Evolutionary conservation across 345 rosid species (phyloP), one percentile per base, ranked within the genome.

Genomic region (Boechera retrofracta): DNA sequence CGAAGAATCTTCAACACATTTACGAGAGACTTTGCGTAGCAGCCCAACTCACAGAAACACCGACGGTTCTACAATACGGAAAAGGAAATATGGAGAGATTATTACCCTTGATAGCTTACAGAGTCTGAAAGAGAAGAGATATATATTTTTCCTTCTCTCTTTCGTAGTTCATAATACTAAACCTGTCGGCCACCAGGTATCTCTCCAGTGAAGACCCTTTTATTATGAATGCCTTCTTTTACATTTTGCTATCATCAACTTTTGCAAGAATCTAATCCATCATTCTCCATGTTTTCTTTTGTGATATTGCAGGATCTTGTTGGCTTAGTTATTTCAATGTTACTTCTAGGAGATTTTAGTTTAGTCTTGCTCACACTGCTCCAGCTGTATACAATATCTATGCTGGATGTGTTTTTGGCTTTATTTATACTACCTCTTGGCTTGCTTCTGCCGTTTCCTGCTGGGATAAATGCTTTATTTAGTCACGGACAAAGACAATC

Each of bases 161-260:
- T 89, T 89, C 67, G 53, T 92, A 77, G 86, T 92, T 71, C 93
- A 90, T 69, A 94, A 94, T 56, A 89, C 98, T 8, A 94, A 92
- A 87, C 98, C 98, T 75, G 92, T 92, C 74, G 98, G 98, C 80
- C 98, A 90, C 78, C 98, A 92, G 98, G 98, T 92, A 78, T 36
- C 53, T 60, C 41, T 33, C 24, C 24, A 21, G 13, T 21, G 5
- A 64, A 72, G 33, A 60, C 44, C 49, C 41, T 21, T 58, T 5
- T 63, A 26, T 18, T 29, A 36, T 12, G 68, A 29, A 66, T 60
- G 47, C 47, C 55, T 77, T 47, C 33, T 45, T 29, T 9, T 16
- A 57, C 16, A 29, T 2, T 31, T 29, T 39, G 9, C 29, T 52
- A 56, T 41, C 41, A 74, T 41, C 41, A 74, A 45, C 16, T 54